Conservation (phyloP, 805 yeast species). For the Suhomyces tanzawaensis region DNA sequence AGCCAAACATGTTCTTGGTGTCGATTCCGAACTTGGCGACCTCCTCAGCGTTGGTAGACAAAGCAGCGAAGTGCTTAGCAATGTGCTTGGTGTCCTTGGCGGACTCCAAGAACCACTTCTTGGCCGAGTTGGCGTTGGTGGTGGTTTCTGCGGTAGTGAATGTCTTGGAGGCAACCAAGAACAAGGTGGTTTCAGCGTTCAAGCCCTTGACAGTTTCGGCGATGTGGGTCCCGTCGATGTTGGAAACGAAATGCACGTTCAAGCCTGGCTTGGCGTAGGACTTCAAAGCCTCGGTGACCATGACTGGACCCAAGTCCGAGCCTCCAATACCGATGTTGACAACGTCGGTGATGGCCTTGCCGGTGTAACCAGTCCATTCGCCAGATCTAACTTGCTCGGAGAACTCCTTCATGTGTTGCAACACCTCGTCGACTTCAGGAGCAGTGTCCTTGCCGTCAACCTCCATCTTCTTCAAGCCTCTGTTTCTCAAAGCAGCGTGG, state of each 20-base stretch:
- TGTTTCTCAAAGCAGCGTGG: conserved; percentile 96
- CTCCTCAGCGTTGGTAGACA: conserved; percentile 88
- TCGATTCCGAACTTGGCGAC: conserved; percentile 96
- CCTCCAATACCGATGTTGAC: conserved; percentile 99
- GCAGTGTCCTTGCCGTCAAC: conserved; percentile 91
- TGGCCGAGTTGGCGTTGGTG: conserved; percentile 95
- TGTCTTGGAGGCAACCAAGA: conserved; percentile 92
- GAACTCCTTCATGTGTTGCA: conserved; percentile 96
- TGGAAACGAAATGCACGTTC: conserved; percentile 89
- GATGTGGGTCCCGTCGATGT: conserved; percentile 97
- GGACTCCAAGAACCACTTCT: conserved; percentile 82
- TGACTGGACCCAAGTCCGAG: conserved; percentile 97
- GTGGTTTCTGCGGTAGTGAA: conserved; percentile 98
- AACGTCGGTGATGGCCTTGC: conserved; percentile 86
- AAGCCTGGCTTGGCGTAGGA: conserved; percentile 75
- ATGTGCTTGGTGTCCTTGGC: conserved; percentile 70
- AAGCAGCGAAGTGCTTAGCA: conserved; percentile 96
- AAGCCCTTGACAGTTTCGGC: conserved; percentile 81
- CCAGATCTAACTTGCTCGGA: conserved; percentile 89
- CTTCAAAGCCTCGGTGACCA: conserved; percentile 98
- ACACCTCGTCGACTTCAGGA: conserved; percentile 86
- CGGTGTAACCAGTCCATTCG: conserved; percentile 95
- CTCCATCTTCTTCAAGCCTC: conserved; percentile 74
- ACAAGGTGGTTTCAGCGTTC: conserved; percentile 88
- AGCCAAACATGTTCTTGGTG: conserved; percentile 97